Evolutionary conservation across 2,329 filamentous ascomycete genomes (phyloP), one percentile per base, ranked within the genome.

Genomic region (Venturia effusa): DNA sequence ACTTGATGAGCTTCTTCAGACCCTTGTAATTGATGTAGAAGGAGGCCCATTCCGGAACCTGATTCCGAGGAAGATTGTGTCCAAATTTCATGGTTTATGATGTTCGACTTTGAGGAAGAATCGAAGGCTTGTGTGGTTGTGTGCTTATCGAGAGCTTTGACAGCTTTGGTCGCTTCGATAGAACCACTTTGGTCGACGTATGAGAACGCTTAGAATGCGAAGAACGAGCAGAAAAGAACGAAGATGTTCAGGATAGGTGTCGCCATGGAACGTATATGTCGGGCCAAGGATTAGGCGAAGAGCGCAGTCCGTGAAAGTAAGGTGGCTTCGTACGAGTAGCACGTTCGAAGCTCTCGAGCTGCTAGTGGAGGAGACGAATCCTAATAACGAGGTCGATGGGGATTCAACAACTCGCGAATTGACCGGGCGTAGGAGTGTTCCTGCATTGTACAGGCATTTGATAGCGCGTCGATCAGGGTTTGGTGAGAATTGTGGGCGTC

Each of bases 1-100:
- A 84, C 73, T 96, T 97, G 78, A 99, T 92, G 68, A 97, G 84
- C 80, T 94, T 96, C 82, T 99, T 99, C 70, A 97, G 80, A 69
- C 87, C 86, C 74, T 93, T 94, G 80, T 95, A 95, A 78, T 94
- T 86, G 79, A 94, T 92, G 74, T 95, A 95, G 39, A 83, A 87
- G 64, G 86, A 81, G 62, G 89, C 87, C 90, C 90, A 95, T 77
- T 93, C 90, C 59, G 90, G 90, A 71, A 94, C 89, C 77, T 93
- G 89, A 72, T 92, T 92, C 59, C 89, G 85, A 22, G 89, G 84
- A 64, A 95, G 81, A 64, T 80, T 79, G 70, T 80, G 79, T 7
- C 78, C 79, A 68, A 80, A 80, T 70, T 80, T 79, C 77, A 79
- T 79, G 48, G 24, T 64, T 13, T 48, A 15, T 27, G 8, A 51